Percentiles rank a stretch among this genome's conserved stretches.
Conservation (phyloP, 176 grass and related monocot species). For the Rhynchospora pubera region DNA sequence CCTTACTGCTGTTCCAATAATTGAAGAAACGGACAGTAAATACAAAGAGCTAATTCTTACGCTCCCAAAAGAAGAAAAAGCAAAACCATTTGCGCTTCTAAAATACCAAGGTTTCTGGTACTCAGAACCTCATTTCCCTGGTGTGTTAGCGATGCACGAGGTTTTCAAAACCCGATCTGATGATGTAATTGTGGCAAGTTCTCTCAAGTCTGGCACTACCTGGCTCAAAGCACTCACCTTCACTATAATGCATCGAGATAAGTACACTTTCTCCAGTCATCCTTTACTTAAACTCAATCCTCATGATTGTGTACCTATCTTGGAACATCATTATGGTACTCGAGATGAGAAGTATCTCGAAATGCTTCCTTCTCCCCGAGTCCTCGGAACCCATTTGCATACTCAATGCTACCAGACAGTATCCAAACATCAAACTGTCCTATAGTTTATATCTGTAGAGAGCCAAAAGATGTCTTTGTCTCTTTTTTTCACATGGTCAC, state of each 20-base stretch:
- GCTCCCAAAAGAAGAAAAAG: background rate
- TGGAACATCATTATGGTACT: background rate
- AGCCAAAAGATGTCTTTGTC: conserved; percentile 14
- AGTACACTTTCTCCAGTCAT: background rate
- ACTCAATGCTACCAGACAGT: background rate
- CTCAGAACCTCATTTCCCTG: background rate
- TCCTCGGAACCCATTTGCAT: background rate
- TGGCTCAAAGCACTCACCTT: conserved; percentile 19
- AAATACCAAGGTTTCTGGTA: conserved; percentile 15
- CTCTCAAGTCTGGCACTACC: background rate
- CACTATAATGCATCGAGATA: background rate
- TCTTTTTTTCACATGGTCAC: background rate
- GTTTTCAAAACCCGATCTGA: background rate
- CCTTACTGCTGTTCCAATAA: background rate
- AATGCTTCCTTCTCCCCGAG: background rate
- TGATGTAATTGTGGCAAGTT: background rate
- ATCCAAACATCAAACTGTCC: background rate
- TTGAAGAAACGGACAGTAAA: background rate
- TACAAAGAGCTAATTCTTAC: background rate
- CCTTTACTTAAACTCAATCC: background rate
- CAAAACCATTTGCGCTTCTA: background rate
- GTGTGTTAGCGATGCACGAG: background rate
- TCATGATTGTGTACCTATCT: background rate
- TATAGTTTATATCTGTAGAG: conserved; percentile 13
- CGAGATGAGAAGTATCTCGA: background rate